Percentiles rank a stretch among this genome's conserved stretches.
Conservation (phyloP, 1,139 yeast genomes). For the Yamadazyma taylorii region DNA sequence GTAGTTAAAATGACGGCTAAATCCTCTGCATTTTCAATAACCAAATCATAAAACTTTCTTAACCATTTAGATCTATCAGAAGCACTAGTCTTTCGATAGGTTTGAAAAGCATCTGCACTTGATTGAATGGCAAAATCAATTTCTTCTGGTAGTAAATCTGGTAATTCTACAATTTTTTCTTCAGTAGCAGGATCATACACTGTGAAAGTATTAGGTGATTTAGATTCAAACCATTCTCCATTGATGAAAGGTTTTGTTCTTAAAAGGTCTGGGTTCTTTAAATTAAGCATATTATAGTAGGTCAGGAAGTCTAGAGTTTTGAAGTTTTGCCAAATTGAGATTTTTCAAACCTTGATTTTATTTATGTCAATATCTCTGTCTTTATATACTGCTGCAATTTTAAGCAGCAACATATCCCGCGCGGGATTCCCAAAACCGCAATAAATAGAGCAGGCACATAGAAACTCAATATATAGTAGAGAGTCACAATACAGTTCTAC, state of each 20-base stretch:
- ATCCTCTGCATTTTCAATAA: constrained; percentile 43
- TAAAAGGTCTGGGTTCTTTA: constrained; percentile 57
- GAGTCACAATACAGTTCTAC: too few relatives aligned
- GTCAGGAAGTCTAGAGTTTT: too few relatives aligned
- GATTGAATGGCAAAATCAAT: constrained; percentile 60
- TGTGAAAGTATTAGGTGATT: constrained; percentile 54
- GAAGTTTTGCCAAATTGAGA: too few relatives aligned
- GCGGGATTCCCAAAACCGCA: constrained; percentile 8
- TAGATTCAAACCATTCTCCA: constrained; percentile 66
- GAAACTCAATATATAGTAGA: too few relatives aligned
- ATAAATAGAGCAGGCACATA: too few relatives aligned
- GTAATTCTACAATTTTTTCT: constrained; percentile 53
- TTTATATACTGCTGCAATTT: too few relatives aligned
- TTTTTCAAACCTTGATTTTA: too few relatives aligned
- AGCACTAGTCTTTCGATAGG: constrained; percentile 58
- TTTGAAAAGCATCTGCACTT: constrained; percentile 60
- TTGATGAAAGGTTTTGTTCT: constrained; percentile 61
- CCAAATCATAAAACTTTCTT: constrained; percentile 50
- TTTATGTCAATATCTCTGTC: too few relatives aligned
- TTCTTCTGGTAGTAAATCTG: constrained; percentile 56
- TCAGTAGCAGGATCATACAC: constrained; percentile 79
- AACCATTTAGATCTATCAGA: constrained; percentile 68
- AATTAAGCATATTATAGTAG: constrained; percentile 12
- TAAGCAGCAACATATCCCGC: too few relatives aligned
- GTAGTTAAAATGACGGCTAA: constrained; percentile 42